phyloP scores from a whole-genome alignment of 192 early-diverging fungal genomes.

The Coemansia sp. region DNA sequence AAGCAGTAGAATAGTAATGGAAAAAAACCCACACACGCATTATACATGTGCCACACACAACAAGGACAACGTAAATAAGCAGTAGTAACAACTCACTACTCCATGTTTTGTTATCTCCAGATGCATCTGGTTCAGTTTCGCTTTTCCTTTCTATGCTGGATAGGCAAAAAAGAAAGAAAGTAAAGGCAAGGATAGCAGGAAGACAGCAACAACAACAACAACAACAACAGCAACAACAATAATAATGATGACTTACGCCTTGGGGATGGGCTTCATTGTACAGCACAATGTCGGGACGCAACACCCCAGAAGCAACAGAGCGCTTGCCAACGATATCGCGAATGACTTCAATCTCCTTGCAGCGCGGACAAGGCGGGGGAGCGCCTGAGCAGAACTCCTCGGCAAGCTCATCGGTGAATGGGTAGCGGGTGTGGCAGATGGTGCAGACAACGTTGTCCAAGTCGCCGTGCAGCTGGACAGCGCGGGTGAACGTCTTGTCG shows the following conservation, averaged over 20 bases:
- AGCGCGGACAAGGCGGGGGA: constrained; percentile 65
- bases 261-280: constrained; percentile 79
- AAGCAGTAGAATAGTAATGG: constrained; percentile 1
- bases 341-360: constrained; percentile 53
- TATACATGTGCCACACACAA: no score
- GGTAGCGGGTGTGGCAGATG: constrained; percentile 70
- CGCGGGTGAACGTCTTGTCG: constrained; percentile 60
- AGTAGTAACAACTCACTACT: no score
- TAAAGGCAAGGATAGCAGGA: no score
- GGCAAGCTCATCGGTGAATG: constrained; percentile 62
- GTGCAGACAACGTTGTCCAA: constrained; percentile 86
- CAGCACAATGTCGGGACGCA: constrained; percentile 91
- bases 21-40: not conserved
- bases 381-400: constrained; percentile 69
- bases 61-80: no score
- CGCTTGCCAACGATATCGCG: constrained; percentile 72
- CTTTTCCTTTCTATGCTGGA: not conserved
- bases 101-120: no score
- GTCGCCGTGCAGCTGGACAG: constrained; percentile 93
- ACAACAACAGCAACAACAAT: not conserved
- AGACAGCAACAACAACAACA: not conserved
- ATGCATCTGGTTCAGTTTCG: no score
- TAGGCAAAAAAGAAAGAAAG: not conserved
- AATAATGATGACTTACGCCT: constrained; percentile 25
- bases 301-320: constrained; percentile 67